Evolutionary conservation across 176 grass and related monocot genomes (phyloP), one percentile per base, ranked within the genome.

Genomic region (Cenchrus fungigraminus): DNA sequence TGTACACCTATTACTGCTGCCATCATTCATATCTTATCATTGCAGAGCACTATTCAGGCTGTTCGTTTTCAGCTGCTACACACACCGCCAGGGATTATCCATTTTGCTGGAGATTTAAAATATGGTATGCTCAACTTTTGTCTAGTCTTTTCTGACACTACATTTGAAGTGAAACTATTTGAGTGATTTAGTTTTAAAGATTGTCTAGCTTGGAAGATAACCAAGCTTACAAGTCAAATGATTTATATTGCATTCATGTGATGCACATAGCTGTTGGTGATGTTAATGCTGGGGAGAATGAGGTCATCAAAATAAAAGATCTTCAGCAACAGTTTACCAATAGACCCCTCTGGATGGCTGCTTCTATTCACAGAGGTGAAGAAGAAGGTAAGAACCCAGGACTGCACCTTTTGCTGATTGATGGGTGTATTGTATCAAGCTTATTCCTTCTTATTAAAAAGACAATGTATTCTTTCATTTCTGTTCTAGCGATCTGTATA

Each of bases 41-140:
- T 86, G 51, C 89, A 98, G 97, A 95, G 90, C 56, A 95, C 93
- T 82, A 45, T 82, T 77, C 83, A 95, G 58, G 97, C 93, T 77
- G 49, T 95, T 77, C 83, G 84, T 86, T 95, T 87, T 91, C 93
- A 98, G 42, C 63, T 98, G 20, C 68, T 98, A 69, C 83, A 95
- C 73, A 80, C 93, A 84, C 84, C 93, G 79, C 89, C 90, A 32
- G 31, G 86, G 28, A 83, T 94, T 76, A 92, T 98, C 65, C 89
- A 95, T 91, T 98, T 98, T 79, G 89, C 91, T 54, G 93, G 93
- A 8, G 90, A 98, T 84, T 85, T 98, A 45, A 98, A 98, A 88
- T 98, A 95, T 51, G 93, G 90, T 98, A 94, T 76, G 49, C 60
- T 60, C 5, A 34, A 34, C 76, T 22, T 82, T 65, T 79, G 10